phyloP scores from a whole-genome alignment of 768 basidiomycete species.

The Naganishia vishniacii region DNA sequence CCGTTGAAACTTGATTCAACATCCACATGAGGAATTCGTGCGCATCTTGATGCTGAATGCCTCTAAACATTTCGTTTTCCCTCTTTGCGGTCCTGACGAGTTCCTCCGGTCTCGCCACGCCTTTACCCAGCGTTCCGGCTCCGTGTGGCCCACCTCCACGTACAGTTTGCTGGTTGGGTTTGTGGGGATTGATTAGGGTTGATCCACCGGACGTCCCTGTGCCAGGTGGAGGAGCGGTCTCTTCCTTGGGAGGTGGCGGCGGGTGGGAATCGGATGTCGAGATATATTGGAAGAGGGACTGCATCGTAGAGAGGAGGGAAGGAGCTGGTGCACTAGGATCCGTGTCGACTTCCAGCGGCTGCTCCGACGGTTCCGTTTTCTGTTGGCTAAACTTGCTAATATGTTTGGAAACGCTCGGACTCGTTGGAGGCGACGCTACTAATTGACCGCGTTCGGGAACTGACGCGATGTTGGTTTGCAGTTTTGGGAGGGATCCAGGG shows the following conservation, averaged over 20 bases:
- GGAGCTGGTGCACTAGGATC: constrained; percentile 47
- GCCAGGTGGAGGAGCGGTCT: constrained; percentile 15
- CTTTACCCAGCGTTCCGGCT: constrained; percentile 51
- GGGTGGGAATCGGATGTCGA: constrained; percentile 62
- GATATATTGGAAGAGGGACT: constrained; percentile 66
- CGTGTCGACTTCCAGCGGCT: constrained; percentile 38
- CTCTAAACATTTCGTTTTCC: constrained; percentile 82
- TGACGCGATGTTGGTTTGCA: constrained; percentile 14
- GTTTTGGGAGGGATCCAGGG: constrained; percentile 4
- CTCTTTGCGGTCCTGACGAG: constrained; percentile 92
- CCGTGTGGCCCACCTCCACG: constrained; percentile 45
- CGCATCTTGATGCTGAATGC: constrained; percentile 93
- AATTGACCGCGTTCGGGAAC: neutral
- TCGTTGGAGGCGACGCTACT: constrained; percentile 12
- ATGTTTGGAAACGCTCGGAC: neutral
- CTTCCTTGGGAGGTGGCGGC: constrained; percentile 55
- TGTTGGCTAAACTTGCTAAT: neutral
- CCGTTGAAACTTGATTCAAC: constrained; percentile 86
- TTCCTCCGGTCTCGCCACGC: constrained; percentile 79
- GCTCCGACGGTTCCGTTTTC: constrained; percentile 24
- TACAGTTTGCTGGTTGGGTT: constrained; percentile 20
- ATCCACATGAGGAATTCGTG: constrained; percentile 96
- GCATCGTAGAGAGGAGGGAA: constrained; percentile 83
- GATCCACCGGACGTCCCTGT: constrained; percentile 27
- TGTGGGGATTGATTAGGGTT: constrained; percentile 26